These are phyloP conservation scores for Phytophthora gonapodyides DNA, from an alignment of 352 stramenopile species.

Conservation along the genomic window DNA sequence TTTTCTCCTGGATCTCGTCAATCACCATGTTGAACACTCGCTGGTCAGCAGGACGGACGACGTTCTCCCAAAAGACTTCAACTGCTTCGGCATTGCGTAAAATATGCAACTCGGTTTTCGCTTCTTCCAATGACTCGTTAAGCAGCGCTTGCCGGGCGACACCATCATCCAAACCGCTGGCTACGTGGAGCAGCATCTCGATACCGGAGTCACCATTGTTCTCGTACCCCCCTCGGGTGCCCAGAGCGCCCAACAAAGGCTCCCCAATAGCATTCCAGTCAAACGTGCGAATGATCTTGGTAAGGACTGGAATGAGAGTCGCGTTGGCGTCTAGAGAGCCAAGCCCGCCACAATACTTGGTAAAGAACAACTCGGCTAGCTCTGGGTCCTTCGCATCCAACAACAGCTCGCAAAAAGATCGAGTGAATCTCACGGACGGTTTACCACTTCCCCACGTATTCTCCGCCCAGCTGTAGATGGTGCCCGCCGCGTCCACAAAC, in stretches of 20 bases:
- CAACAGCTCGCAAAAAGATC: constrained; percentile 5
- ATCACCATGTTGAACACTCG: too few relatives aligned
- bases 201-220: neutral
- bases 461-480: neutral
- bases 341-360: constrained; percentile 1
- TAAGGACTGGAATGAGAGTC: constrained; percentile 5
- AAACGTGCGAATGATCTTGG: constrained; percentile 9
- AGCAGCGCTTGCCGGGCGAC: neutral
- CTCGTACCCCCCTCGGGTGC: neutral
- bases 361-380: constrained; percentile 19
- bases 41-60: too few relatives aligned
- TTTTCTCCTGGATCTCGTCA: too few relatives aligned
- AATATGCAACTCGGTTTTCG: too few relatives aligned
- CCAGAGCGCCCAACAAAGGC: constrained; percentile 1
- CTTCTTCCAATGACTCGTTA: too few relatives aligned
- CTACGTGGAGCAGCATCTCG: constrained; percentile 11
- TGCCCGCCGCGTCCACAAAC: constrained; percentile 4
- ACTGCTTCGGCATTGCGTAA: too few relatives aligned
- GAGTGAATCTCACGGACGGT: constrained; percentile 10
- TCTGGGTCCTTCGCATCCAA: constrained; percentile 9
- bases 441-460: neutral
- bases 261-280: constrained; percentile 19
- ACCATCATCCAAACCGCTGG: constrained; percentile 10
- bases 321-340: constrained; percentile 7
- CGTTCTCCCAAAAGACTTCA: too few relatives aligned